Percentiles rank a stretch among this genome's conserved stretches.
These are phyloP conservation scores for Mycena kentingensis DNA, from an alignment of 768 basidiomycete species.

Conservation along the genomic window DNA sequence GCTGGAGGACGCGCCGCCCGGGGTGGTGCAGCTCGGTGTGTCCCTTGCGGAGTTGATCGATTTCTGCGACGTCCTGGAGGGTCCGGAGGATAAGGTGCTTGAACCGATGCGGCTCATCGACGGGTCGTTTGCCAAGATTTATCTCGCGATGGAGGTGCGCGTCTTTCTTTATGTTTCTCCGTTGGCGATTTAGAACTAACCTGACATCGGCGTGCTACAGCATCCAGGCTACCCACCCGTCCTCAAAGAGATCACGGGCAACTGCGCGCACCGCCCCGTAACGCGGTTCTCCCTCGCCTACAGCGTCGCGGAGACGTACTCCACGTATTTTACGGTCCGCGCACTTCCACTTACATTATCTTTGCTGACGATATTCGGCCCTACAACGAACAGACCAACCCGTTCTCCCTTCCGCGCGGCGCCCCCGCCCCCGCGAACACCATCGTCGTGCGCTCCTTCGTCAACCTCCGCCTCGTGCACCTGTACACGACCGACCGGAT, in stretches of 20 bases:
- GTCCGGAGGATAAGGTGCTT: constrained; percentile 14
- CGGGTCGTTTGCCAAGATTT: constrained; percentile 8
- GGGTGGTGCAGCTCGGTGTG: constrained; percentile 6
- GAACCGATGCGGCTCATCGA: constrained; percentile 1
- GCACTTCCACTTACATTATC: background rate
- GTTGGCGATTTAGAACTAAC: background rate
- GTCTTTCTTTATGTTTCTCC: background rate
- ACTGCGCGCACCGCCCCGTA: constrained; percentile 20
- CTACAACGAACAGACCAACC: background rate
- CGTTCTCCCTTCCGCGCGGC: background rate
- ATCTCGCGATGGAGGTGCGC: constrained; percentile 17
- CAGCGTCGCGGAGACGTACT: constrained; percentile 20
- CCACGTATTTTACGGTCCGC: constrained; percentile 13
- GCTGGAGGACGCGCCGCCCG: background rate
- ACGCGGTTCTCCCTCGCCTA: constrained; percentile 20
- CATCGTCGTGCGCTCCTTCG: constrained; percentile 17
- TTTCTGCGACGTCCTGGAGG: constrained; percentile 19
- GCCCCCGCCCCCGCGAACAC: background rate
- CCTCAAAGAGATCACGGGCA: constrained; percentile 13
- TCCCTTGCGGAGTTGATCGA: constrained; percentile 21
- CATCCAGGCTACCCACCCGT: constrained; percentile 17
- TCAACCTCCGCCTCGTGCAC: constrained; percentile 18
- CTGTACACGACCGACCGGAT: constrained; percentile 16
- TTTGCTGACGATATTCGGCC: background rate
- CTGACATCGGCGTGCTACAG: background rate